Base-by-base conservation (phyloP, 2,329 filamentous ascomycete genomes). In the Ceratocystis destructans region DNA sequence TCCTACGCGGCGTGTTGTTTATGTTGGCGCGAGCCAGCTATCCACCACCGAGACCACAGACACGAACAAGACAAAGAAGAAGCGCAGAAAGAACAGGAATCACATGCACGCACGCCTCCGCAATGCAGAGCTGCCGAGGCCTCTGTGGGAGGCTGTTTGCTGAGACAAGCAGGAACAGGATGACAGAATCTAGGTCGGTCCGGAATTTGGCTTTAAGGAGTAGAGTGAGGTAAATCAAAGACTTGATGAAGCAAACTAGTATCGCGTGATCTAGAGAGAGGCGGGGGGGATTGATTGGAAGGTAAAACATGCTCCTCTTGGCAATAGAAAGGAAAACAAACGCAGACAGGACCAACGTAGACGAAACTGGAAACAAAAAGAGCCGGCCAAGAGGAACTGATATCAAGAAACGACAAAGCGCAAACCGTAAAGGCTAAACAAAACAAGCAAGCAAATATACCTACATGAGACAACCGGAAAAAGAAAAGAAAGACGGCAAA, bases 1-100 rank as follows among this genome's bases (percentile, higher is more conserved):
- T 70, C 87, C 90, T 2, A 82, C 85, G 15, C 83, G 87, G 64
- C 83, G 89, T 64, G 87, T 94, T 69, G 90, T 94, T 6, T 96
- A 95, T 71, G 86, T 96, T 25, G 89, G 88, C 2, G 78, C 93
- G 33, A 25, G 12, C 48, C 62, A 2, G 61, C 25, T 20, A 41
- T 15, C 50, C 46, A 4, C 31, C 59, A n/a, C 63, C 25, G 41
- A 59, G 8, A 10, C 15, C 41, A 48, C 31, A 22, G 46, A 45
- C n/a, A 50, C 57, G 10, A 53, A 44, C 28, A 37, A 28, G 5
- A 45, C 15, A 22, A 55, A 62, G 31, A 83, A 72, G 80, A 82
- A 69, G 69, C 74, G 44, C 74, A 72, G 67, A 71, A 71, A 28
- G 70, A 69, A 66, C 71, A 71, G 25, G 71, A 69, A 70, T 61